Conservation (phyloP, 768 basidiomycete genomes). For the Mycena pura region DNA sequence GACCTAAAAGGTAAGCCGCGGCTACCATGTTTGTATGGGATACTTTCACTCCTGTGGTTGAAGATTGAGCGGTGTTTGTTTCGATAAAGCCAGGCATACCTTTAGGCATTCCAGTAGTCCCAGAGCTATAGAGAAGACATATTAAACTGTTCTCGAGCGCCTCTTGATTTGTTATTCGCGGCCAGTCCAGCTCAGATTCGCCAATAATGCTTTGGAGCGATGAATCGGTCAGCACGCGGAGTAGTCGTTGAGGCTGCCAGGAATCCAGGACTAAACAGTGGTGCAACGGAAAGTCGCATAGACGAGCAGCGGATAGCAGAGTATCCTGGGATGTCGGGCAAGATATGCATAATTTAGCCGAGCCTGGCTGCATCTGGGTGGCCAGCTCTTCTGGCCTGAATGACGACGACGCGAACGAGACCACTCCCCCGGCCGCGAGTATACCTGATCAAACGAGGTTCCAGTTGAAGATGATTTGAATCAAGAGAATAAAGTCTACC, state of each 20-base stretch:
- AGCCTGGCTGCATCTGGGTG: conserved; percentile 11
- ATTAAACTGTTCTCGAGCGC: conserved; percentile 19
- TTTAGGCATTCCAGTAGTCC: conserved; percentile 20
- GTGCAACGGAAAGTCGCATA: conserved; percentile 7
- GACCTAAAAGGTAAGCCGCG: background rate
- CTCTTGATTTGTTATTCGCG: conserved; percentile 11
- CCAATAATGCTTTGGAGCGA: conserved; percentile 17
- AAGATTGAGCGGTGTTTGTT: background rate
- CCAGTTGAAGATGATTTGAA: too few species aligned
- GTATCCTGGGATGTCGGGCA: conserved; percentile 3
- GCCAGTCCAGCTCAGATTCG: conserved; percentile 14
- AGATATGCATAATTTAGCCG: conserved; percentile 19
- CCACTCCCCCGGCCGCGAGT: conserved; percentile 23
- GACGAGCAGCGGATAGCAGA: conserved; percentile 8
- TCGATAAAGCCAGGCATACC: background rate
- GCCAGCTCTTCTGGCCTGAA: conserved; percentile 16
- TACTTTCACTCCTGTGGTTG: conserved; percentile 10
- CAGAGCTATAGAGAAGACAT: conserved; percentile 21
- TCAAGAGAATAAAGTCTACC: too few species aligned
- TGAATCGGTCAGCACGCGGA: conserved; percentile 7
- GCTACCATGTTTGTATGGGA: conserved; percentile 22
- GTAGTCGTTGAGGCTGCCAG: conserved; percentile 1
- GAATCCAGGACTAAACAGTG: conserved; percentile 20
- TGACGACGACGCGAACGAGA: conserved; percentile 11
- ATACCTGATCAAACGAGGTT: too few species aligned